These are phyloP conservation scores for Gymnopilus junonius DNA, from an alignment of 768 basidiomycete genomes.

Conservation along the genomic window DNA sequence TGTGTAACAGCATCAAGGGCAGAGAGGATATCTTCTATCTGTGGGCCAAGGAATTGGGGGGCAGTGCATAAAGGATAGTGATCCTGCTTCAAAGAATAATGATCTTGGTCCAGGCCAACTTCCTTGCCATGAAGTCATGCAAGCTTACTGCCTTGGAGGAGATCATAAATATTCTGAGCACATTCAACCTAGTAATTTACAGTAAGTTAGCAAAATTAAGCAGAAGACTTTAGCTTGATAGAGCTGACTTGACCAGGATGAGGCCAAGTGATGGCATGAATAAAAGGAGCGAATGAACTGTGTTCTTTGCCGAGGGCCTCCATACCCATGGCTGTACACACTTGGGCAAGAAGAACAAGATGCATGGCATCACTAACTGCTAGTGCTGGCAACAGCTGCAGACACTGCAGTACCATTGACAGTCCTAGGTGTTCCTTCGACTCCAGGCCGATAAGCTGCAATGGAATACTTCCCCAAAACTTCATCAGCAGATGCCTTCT, in stretches of 20 bases:
- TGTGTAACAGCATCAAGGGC: slow-evolving; percentile 62
- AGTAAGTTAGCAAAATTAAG: neutral
- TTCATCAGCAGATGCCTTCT: slow-evolving; percentile 52
- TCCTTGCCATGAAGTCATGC: slow-evolving; percentile 67
- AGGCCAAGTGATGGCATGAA: slow-evolving; percentile 73
- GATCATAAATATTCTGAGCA: slow-evolving; percentile 62
- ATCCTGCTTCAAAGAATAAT: slow-evolving; percentile 75
- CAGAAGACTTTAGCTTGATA: neutral
- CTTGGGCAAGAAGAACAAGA: slow-evolving; percentile 63
- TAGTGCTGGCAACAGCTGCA: slow-evolving; percentile 71
- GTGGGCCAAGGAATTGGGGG: slow-evolving; percentile 81
- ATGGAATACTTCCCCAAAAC: slow-evolving; percentile 58
- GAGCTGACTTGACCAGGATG: slow-evolving; percentile 72
- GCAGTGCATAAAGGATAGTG: slow-evolving; percentile 71
- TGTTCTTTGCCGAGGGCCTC: slow-evolving; percentile 74
- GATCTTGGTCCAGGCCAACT: slow-evolving; percentile 65
- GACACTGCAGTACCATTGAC: slow-evolving; percentile 81
- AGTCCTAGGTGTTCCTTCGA: slow-evolving; percentile 75
- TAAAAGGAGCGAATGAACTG: slow-evolving; percentile 70
- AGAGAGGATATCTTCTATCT: slow-evolving; percentile 73
- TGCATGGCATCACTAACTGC: slow-evolving; percentile 76
- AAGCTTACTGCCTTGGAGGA: slow-evolving; percentile 65
- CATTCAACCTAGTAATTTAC: slow-evolving; percentile 69
- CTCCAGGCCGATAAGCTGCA: slow-evolving; percentile 58
- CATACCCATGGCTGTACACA: slow-evolving; percentile 79